Evolutionary conservation across 2,329 filamentous ascomycete genomes (phyloP).

Genomic region (Endothia cerciana): DNA sequence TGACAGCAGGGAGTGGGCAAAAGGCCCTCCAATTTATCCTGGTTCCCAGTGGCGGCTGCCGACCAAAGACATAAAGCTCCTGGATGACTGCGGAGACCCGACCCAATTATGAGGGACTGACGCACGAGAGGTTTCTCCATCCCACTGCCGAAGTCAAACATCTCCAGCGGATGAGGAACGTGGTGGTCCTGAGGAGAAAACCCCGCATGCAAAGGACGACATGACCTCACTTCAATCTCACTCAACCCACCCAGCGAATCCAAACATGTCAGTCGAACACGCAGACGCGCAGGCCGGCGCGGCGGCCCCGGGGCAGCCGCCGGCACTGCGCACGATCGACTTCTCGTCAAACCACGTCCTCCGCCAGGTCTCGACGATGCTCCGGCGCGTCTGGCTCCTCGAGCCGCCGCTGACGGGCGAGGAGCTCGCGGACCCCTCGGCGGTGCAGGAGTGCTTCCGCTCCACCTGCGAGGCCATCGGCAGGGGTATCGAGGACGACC

Average conservation of each 20-base stretch:
- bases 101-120: background rate
- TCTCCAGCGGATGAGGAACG: background rate
- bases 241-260: background rate
- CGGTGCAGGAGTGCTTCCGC: conserved; percentile 18
- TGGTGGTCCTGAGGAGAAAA: background rate
- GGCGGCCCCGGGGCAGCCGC: background rate
- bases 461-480: conserved; percentile 18
- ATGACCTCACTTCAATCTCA: background rate
- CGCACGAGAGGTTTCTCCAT: background rate
- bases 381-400: conserved; percentile 29
- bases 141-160: background rate
- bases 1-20: no score
- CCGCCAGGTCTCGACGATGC: conserved; percentile 26
- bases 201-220: background rate
- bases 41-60: no score
- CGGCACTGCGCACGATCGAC: conserved; percentile 18
- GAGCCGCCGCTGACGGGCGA: conserved; percentile 24
- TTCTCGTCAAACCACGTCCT: conserved; percentile 26
- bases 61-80: no score
- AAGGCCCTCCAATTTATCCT: no score
- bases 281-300: background rate
- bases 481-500: conserved; percentile 17
- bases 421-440: conserved; percentile 20
- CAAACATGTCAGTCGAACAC: background rate
- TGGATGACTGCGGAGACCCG: background rate